Evolutionary conservation across 1,284 basidiomycete genomes (phyloP).

Genomic region (Ceratobasidium sp.): DNA sequence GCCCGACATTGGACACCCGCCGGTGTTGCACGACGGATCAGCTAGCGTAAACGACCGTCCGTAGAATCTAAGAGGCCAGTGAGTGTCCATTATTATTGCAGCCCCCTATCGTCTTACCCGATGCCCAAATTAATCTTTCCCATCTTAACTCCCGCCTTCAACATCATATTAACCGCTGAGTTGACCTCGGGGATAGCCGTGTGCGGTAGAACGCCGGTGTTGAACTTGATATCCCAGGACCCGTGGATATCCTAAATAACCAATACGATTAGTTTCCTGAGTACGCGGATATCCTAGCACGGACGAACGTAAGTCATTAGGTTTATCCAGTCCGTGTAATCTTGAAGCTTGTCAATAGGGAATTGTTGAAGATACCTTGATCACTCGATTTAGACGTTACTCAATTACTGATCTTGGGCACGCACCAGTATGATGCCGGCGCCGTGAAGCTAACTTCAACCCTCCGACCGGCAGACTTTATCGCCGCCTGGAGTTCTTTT

Average conservation of each 20-base stretch:
- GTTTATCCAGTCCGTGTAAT: constrained; percentile 43
- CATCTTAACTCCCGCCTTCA: constrained; percentile 31
- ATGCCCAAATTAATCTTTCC: constrained; percentile 33
- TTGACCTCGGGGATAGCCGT: constrained; percentile 30
- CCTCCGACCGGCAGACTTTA: constrained; percentile 3
- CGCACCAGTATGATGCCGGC: constrained; percentile 39
- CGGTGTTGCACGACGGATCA: constrained; percentile 22
- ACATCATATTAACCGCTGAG: constrained; percentile 33
- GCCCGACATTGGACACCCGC: constrained; percentile 33
- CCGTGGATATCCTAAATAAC: constrained; percentile 30
- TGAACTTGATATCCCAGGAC: constrained; percentile 40
- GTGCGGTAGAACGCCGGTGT: constrained; percentile 37
- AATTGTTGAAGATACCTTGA: constrained; percentile 37
- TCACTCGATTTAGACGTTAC: neutral
- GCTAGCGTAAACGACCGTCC: constrained; percentile 39
- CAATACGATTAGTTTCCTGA: neutral
- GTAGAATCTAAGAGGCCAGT: constrained; percentile 11
- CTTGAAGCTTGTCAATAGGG: constrained; percentile 23
- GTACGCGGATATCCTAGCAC: too few relatives aligned
- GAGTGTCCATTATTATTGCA: neutral
- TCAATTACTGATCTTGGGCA: neutral
- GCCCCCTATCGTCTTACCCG: neutral
- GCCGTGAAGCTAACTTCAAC: constrained; percentile 32
- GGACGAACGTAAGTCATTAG: constrained; percentile 35
- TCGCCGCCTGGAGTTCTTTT: constrained; percentile 34